These are phyloP conservation scores for Venturia effusa DNA, from an alignment of 2,329 filamentous ascomycete species.

Conservation along the genomic window DNA sequence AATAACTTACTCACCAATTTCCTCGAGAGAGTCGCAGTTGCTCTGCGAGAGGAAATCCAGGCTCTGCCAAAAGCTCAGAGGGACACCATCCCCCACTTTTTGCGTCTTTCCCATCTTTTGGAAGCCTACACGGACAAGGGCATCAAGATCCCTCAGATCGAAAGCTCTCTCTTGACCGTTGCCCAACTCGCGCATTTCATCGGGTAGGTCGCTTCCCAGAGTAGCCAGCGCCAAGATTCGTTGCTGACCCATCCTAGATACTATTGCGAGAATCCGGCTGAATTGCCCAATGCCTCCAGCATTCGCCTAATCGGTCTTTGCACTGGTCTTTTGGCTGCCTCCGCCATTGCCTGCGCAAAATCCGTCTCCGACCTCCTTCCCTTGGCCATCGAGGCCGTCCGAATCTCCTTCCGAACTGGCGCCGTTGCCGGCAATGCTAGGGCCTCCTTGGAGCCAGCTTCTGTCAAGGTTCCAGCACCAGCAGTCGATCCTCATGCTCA, in stretches of 20 bases:
- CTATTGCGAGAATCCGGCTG: slow-evolving; percentile 43
- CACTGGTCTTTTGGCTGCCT: slow-evolving; percentile 60
- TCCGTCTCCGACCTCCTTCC: slow-evolving; percentile 51
- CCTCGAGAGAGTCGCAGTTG: slow-evolving; percentile 46
- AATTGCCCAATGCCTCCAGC: slow-evolving; percentile 38
- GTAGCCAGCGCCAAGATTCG: not conserved
- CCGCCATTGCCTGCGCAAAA: slow-evolving; percentile 52
- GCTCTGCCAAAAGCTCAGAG: slow-evolving; percentile 46
- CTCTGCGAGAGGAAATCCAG: slow-evolving; percentile 50
- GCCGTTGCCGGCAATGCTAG: slow-evolving; percentile 32
- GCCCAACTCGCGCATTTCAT: slow-evolving; percentile 60
- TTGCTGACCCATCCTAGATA: slow-evolving; percentile 25
- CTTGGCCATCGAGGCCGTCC: slow-evolving; percentile 51
- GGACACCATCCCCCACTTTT: slow-evolving; percentile 49
- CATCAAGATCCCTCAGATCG: slow-evolving; percentile 49
- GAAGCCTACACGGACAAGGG: slow-evolving; percentile 50
- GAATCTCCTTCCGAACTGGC: slow-evolving; percentile 56
- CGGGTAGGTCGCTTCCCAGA: slow-evolving; percentile 42
- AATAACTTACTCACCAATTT: slow-evolving; percentile 52
- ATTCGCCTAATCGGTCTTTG: slow-evolving; percentile 52
- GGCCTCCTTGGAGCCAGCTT: slow-evolving; percentile 36
- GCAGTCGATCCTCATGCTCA: slow-evolving; percentile 16
- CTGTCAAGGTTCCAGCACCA: not conserved
- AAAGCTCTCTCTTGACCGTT: slow-evolving; percentile 54
- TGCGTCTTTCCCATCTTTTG: slow-evolving; percentile 52